Conservation (phyloP, 2,329 filamentous ascomycete genomes). For the Colletotrichum musicola region DNA sequence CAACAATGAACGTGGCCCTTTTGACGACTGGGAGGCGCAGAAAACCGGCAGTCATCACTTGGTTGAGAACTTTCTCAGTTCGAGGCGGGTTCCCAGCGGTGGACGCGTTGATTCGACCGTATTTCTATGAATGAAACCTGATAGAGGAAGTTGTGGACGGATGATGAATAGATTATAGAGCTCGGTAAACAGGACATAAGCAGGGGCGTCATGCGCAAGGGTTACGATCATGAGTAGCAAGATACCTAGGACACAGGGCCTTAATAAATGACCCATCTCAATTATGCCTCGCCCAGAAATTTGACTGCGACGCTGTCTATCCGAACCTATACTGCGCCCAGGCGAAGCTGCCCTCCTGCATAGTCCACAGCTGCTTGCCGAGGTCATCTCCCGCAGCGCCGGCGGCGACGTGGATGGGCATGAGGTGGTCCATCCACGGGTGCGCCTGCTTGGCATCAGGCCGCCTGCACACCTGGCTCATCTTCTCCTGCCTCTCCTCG, state of each 20-base stretch:
- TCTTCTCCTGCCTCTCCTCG: constrained; percentile 51
- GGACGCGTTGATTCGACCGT: constrained; percentile 52
- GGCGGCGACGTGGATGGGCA: constrained; percentile 61
- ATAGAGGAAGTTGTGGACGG: no score
- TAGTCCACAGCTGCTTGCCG: constrained; percentile 59
- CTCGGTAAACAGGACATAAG: no score
- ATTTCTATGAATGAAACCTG: constrained; percentile 44
- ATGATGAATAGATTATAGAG: no score
- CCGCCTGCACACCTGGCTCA: constrained; percentile 55
- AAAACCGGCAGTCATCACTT: constrained; percentile 62
- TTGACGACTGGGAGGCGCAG: constrained; percentile 47
- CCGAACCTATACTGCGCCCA: constrained; percentile 64
- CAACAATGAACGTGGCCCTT: not conserved
- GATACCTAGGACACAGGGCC: not conserved
- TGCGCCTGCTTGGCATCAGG: constrained; percentile 62
- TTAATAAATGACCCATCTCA: constrained; percentile 23
- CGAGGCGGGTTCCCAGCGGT: constrained; percentile 55
- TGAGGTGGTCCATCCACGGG: constrained; percentile 63
- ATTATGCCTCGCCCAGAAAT: not conserved
- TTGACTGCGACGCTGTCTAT: not conserved
- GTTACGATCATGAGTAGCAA: no score
- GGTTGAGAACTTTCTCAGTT: constrained; percentile 67
- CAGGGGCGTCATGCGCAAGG: no score
- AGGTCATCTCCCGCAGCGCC: constrained; percentile 59
- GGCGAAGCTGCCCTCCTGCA: constrained; percentile 58